phyloP scores from a whole-genome alignment of 139 green algal genomes.

The Chlamydomonas sp. region DNA sequence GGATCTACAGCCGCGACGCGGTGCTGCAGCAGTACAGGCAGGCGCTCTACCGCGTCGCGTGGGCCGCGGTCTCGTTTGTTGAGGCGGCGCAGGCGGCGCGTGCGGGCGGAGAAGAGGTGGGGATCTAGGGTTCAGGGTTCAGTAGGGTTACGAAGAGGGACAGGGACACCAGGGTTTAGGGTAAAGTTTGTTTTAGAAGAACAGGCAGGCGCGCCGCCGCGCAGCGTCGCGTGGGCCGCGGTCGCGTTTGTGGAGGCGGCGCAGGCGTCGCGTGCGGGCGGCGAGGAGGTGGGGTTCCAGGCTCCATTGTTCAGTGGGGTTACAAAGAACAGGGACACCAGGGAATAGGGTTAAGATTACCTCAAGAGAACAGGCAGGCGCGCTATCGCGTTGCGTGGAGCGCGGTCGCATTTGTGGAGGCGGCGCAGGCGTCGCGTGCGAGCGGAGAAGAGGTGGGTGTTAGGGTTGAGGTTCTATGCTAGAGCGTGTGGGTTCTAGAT shows the following conservation, averaged over 20 bases:
- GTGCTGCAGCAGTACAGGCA: constrained; percentile 5
- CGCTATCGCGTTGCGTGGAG: constrained; percentile 28
- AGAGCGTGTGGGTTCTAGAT: too few species aligned
- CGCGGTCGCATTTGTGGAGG: constrained; percentile 54
- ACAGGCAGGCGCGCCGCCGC: constrained; percentile 10
- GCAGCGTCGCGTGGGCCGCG: constrained; percentile 28
- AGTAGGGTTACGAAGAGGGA: too few species aligned
- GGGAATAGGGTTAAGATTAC: too few species aligned
- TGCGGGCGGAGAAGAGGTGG: constrained; percentile 33
- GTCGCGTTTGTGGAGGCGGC: constrained; percentile 53
- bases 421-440: constrained; percentile 28
- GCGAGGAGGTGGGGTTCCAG: constrained; percentile 28
- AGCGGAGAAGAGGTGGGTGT: constrained; percentile 33
- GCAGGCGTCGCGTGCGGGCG: constrained; percentile 31
- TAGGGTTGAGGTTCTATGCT: too few species aligned
- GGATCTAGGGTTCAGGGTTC: too few species aligned
- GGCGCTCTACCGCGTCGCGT: constrained; percentile 21
- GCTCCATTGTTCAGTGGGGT: too few species aligned
- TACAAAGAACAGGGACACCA: too few species aligned
- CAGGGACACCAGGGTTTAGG: too few species aligned
- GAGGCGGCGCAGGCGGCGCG: constrained; percentile 35
- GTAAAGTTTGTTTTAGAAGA: constrained; percentile 12
- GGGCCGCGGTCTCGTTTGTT: constrained; percentile 48
- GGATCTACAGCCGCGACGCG: constrained; percentile 13
- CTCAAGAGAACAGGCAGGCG: not conserved